phyloP scores from a whole-genome alignment of 257 asterid genomes.

The Handroanthus guayacan region DNA sequence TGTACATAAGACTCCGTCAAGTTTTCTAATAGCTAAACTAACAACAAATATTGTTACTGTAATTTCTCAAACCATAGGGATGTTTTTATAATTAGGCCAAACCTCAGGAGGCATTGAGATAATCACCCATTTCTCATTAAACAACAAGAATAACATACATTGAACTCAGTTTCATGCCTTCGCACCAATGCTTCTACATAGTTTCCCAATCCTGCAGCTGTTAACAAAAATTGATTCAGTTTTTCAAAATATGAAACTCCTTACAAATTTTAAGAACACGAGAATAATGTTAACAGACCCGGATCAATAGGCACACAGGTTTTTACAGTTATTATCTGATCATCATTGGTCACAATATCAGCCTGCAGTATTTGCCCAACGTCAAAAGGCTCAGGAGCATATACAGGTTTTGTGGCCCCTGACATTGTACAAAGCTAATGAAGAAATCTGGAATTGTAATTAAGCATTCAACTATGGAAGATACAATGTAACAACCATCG shows the following conservation, averaged over 20 bases:
- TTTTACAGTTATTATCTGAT: constrained; percentile 50
- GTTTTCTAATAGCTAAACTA: no score
- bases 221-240: constrained; percentile 28
- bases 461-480: background rate
- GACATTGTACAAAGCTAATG: constrained; percentile 25
- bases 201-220: constrained; percentile 89
- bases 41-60: no score
- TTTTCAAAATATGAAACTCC: background rate
- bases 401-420: constrained; percentile 77
- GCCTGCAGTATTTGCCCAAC: constrained; percentile 74
- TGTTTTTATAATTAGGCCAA: no score
- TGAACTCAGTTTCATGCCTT: constrained; percentile 77
- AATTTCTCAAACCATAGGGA: no score
- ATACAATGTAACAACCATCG: no score
- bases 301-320: constrained; percentile 69
- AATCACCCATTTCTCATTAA: no score
- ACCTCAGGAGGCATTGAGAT: no score
- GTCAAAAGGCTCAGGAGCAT: constrained; percentile 85
- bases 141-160: constrained; percentile 50
- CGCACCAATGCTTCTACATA: constrained; percentile 83
- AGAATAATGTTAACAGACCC: constrained; percentile 43
- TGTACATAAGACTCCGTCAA: no score
- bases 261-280: background rate
- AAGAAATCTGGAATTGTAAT: background rate
- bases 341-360: constrained; percentile 55